Evolutionary conservation across 805 yeast species (phyloP).

Genomic region (Zygosaccharomyces pseudorouxii): DNA sequence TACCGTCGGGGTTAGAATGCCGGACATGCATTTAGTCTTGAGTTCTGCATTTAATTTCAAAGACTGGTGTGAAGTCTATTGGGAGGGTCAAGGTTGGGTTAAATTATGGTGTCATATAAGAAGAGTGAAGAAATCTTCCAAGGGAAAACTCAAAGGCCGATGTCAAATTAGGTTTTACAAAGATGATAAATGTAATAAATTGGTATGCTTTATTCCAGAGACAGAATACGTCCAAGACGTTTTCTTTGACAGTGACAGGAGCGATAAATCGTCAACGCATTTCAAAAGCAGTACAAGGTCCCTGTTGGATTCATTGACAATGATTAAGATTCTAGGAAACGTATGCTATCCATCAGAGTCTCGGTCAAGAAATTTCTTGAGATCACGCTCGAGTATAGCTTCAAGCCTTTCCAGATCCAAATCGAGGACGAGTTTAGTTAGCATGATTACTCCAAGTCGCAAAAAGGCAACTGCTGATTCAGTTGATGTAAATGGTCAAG

Average conservation of each 20-base stretch:
- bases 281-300: conserved; percentile 1
- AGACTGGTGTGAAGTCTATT: conserved; percentile 35
- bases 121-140: conserved; percentile 15
- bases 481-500: no score
- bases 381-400: conserved; percentile 13
- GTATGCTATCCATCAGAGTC: conserved; percentile 15
- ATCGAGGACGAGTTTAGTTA: background rate
- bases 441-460: background rate
- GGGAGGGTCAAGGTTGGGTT: conserved; percentile 31
- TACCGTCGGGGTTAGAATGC: conserved; percentile 23
- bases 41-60: conserved; percentile 29
- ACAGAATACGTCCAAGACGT: conserved; percentile 28
- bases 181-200: conserved; percentile 27
- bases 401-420: background rate
- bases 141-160: conserved; percentile 21
- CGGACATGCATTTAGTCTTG: conserved; percentile 30
- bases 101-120: conserved; percentile 35
- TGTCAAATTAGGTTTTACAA: conserved; percentile 29
- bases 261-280: background rate
- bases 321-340: conserved; percentile 25
- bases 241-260: conserved; percentile 22
- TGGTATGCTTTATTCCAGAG: conserved; percentile 31
- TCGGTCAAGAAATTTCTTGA: conserved; percentile 6
- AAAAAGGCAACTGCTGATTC: background rate
- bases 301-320: conserved; percentile 15